A percentile compares a stretch with the other conserved stretches of the same genome.
phyloP scores from a whole-genome alignment of 2,329 filamentous ascomycete genomes.

The Colletotrichum sp. region DNA sequence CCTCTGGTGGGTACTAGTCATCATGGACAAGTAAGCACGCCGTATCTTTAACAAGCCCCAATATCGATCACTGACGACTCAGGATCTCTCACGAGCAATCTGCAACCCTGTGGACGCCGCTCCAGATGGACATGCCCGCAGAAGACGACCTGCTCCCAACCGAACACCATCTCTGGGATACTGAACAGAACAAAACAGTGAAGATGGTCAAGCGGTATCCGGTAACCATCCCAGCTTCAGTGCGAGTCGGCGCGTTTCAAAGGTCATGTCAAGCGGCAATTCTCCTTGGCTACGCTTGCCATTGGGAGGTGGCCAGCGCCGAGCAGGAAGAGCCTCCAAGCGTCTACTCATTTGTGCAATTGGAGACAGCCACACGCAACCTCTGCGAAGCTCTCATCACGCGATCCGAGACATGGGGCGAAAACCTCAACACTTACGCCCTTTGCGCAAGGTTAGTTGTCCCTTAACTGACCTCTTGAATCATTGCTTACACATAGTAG shows the following conservation, averaged over 20 bases:
- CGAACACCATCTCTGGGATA: conserved; percentile 37
- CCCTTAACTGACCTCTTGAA: neutral
- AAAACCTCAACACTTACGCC: conserved; percentile 39
- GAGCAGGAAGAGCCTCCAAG: conserved; percentile 23
- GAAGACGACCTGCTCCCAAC: conserved; percentile 39
- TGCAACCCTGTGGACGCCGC: conserved; percentile 33
- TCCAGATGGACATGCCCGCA: conserved; percentile 39
- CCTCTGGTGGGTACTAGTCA: conserved; percentile 49
- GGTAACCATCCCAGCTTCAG: conserved; percentile 29
- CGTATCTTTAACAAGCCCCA: neutral
- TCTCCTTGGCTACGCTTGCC: conserved; percentile 34
- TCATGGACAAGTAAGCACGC: conserved; percentile 43
- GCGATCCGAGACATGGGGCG: conserved; percentile 36
- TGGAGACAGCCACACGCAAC: conserved; percentile 34
- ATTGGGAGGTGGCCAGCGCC: conserved; percentile 26
- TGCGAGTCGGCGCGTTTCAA: conserved; percentile 38
- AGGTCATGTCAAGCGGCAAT: conserved; percentile 40
- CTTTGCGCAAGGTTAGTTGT: conserved; percentile 34
- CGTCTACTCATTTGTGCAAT: conserved; percentile 33
- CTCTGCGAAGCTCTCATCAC: conserved; percentile 38
- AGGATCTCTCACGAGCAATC: conserved; percentile 37
- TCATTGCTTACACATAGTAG: conserved; percentile 15
- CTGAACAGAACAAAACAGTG: conserved; percentile 24
- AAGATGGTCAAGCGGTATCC: conserved; percentile 31
- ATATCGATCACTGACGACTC: neutral